Evolutionary conservation across 2,329 filamentous ascomycete genomes (phyloP).

Genomic region (Aspergillus fijiensis): DNA sequence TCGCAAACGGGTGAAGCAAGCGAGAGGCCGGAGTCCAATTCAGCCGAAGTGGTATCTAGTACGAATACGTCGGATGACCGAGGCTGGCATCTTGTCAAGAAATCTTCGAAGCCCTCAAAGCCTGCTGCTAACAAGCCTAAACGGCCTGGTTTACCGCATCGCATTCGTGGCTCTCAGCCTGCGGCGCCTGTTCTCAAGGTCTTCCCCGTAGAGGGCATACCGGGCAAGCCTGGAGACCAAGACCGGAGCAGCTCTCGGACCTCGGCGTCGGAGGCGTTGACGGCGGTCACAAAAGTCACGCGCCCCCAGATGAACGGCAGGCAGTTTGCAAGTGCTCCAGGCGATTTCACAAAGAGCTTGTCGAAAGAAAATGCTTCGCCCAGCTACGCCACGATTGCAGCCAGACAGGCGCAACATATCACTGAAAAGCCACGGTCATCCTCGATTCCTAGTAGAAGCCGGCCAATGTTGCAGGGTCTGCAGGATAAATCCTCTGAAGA

Average conservation of each 20-base stretch:
- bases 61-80: slow-evolving; percentile 25
- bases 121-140: neutral
- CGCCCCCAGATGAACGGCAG: neutral
- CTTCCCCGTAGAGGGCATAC: slow-evolving; percentile 30
- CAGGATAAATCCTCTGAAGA: slow-evolving; percentile 34
- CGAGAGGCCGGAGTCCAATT: slow-evolving; percentile 25
- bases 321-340: neutral
- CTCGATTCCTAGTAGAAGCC: slow-evolving; percentile 19
- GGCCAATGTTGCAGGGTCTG: slow-evolving; percentile 17
- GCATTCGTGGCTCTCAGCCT: slow-evolving; percentile 20
- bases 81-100: slow-evolving; percentile 37
- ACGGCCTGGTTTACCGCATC: slow-evolving; percentile 18
- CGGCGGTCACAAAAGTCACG: slow-evolving; percentile 27
- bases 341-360: neutral
- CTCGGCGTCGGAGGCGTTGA: slow-evolving; percentile 42
- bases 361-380: slow-evolving; percentile 29
- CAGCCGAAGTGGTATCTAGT: slow-evolving; percentile 21
- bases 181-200: slow-evolving; percentile 28
- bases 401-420: slow-evolving; percentile 23
- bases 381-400: slow-evolving; percentile 37
- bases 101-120: slow-evolving; percentile 17
- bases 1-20: slow-evolving; percentile 34
- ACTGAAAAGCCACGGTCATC: slow-evolving; percentile 23
- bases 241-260: slow-evolving; percentile 22
- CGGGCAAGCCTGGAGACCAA: slow-evolving; percentile 23